These are phyloP conservation scores for Pyrenophora graminea DNA, from an alignment of 2,329 filamentous ascomycete genomes.

Conservation along the genomic window DNA sequence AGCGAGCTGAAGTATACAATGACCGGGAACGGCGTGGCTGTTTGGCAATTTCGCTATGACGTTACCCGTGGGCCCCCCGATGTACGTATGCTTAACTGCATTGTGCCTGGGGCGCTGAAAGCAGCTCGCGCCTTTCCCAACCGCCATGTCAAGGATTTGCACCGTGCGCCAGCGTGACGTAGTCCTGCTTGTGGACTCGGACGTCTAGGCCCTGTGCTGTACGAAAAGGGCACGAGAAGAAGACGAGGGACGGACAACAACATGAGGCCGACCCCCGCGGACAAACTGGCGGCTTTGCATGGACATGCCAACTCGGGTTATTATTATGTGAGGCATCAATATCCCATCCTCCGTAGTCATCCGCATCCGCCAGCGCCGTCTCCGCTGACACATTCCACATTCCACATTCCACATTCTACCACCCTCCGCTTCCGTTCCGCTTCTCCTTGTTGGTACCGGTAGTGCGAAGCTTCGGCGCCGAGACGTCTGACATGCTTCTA, in stretches of 20 bases:
- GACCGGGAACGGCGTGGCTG: background rate
- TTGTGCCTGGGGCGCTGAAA: no score
- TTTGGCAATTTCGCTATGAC: constrained; percentile 11
- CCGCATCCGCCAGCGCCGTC: constrained; percentile 2
- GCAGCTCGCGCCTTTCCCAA: background rate
- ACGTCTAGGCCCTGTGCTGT: constrained; percentile 3
- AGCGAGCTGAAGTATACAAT: constrained; percentile 7
- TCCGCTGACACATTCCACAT: constrained; percentile 9
- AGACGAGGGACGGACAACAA: background rate
- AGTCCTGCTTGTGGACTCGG: background rate
- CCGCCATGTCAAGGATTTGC: constrained; percentile 1
- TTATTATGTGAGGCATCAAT: background rate
- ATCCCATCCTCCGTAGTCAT: background rate
- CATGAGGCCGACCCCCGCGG: background rate
- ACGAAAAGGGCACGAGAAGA: background rate
- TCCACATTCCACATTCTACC: background rate
- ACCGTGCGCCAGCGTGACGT: constrained; percentile 15
- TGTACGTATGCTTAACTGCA: background rate
- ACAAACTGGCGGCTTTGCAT: background rate
- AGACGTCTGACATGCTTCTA: constrained; percentile 4
- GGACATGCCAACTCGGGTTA: background rate
- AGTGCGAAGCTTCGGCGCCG: constrained; percentile 2
- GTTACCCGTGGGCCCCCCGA: background rate
- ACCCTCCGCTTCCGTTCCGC: constrained; percentile 5
- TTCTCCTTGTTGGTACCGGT: constrained; percentile 1